Evolutionary conservation across 2,329 filamentous ascomycete species (phyloP), one percentile per base, ranked within the genome.

Genomic region (Alternaria infectoria): DNA sequence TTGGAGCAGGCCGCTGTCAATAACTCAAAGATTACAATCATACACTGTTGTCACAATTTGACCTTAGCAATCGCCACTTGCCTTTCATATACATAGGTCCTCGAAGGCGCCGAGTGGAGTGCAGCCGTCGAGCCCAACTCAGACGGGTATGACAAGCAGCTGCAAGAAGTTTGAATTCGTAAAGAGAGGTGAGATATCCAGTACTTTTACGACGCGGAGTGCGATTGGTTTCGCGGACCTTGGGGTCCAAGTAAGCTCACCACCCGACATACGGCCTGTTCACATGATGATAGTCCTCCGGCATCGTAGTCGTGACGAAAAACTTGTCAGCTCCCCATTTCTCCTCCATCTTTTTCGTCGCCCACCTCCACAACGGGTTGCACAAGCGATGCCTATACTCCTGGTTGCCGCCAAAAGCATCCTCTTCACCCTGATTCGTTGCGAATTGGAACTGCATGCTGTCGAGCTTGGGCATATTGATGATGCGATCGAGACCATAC

Each of bases 141-240:
- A 66, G 21, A 11, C 30, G 3, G 54, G 58, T n/a, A 59, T 68
- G 59, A 45, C 54, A 8, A 51, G 7, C 25, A 66, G 57, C 26
- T 68, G 59, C 32, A 50, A 65, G 25, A 63, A 50, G 13, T 66
- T 66, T 15, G 7, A 64, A 7, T 36, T 25, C 12, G 62, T 69
- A 1, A 36, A 46, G 17, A n/a, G 13, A 5, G 46, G 51, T 2
- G 64, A 62, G 11, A 58, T 5, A 10, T 69, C 50, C 54, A 9
- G n/a, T 12, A 25, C 15, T n/a, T 47, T 68, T 40, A 19, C 50
- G n/a, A 45, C 21, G 15, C 21, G 40, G 21, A 60, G 64, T 45
- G 49, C 28, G 6, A 63, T 70, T 25, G 59, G 28, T 8, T 36
- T 62, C 28, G 45, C 50, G 5, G 36, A 65, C n/a, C 63, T 40